Evolutionary conservation across 768 basidiomycete genomes (phyloP).

Genomic region (Russula virescens): DNA sequence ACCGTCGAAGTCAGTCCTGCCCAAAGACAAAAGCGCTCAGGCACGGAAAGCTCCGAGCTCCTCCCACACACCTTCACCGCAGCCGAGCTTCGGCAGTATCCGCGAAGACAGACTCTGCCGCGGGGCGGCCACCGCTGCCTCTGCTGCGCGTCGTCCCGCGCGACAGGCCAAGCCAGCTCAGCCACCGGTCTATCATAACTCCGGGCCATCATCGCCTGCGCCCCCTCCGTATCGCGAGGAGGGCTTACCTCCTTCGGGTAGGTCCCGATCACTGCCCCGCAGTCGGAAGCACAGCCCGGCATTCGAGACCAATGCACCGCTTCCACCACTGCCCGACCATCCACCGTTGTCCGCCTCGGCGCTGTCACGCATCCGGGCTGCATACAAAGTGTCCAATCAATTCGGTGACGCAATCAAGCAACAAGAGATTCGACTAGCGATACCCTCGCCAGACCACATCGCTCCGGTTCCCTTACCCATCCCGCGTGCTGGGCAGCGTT

Average conservation of each 20-base stretch:
- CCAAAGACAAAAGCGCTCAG: background rate
- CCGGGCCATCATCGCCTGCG: background rate
- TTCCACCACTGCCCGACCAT: background rate
- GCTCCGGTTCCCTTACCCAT: background rate
- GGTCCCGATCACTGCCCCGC: background rate
- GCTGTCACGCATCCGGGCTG: conserved; percentile 12
- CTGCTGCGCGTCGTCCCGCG: background rate
- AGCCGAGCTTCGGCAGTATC: background rate
- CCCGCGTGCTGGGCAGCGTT: conserved; percentile 1
- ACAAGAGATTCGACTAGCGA: conserved; percentile 10
- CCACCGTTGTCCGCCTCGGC: conserved; percentile 4
- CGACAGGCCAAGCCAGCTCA: background rate
- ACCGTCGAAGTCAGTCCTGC: background rate
- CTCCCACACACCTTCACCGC: background rate
- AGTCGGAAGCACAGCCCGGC: background rate
- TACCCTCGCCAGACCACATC: background rate
- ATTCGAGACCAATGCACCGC: background rate
- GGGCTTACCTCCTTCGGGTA: background rate
- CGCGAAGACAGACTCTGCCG: background rate
- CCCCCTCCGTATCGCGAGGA: conserved; percentile 7
- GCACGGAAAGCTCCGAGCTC: background rate
- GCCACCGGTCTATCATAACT: background rate
- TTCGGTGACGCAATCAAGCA: conserved; percentile 9
- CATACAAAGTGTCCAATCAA: conserved; percentile 10
- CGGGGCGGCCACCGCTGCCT: background rate